Conservation (phyloP, 179 eudicot genomes). For the Dionaea muscipula region DNA sequence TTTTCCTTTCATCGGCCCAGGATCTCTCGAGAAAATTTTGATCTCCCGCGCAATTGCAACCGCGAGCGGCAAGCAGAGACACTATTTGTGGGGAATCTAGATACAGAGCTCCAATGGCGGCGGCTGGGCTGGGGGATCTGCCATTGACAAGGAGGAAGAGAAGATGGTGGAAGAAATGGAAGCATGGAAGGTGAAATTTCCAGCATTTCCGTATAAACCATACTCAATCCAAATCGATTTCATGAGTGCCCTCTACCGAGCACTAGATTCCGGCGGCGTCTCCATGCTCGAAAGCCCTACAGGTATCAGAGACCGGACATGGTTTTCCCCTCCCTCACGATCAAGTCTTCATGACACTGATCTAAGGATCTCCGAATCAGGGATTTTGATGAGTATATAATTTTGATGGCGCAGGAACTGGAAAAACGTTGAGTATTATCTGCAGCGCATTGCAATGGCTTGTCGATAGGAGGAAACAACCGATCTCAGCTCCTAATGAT, state of each 20-base stretch:
- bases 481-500: conserved; percentile 5
- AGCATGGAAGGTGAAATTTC: conserved; percentile 39
- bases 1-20: too few species aligned
- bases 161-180: conserved; percentile 12
- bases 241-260: conserved; percentile 64
- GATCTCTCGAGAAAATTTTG: background rate
- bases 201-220: conserved; percentile 82
- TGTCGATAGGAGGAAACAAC: conserved; percentile 35
- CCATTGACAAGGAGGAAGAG: background rate
- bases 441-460: conserved; percentile 94
- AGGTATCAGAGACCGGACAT: too few species aligned
- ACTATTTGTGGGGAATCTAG: too few species aligned
- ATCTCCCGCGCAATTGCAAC: background rate
- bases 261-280: conserved; percentile 71
- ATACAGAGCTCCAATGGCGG: too few species aligned
- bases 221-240: conserved; percentile 87
- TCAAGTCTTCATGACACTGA: too few species aligned
- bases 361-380: too few species aligned
- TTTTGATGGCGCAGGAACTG: conserved; percentile 53
- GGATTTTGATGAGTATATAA: too few species aligned
- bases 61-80: too few species aligned
- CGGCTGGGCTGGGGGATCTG: background rate
- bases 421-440: conserved; percentile 84
- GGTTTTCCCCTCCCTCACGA: too few species aligned
- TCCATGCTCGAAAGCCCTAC: conserved; percentile 98